Base-by-base conservation (phyloP, 768 basidiomycete species). In the Boletus barrowsii region DNA sequence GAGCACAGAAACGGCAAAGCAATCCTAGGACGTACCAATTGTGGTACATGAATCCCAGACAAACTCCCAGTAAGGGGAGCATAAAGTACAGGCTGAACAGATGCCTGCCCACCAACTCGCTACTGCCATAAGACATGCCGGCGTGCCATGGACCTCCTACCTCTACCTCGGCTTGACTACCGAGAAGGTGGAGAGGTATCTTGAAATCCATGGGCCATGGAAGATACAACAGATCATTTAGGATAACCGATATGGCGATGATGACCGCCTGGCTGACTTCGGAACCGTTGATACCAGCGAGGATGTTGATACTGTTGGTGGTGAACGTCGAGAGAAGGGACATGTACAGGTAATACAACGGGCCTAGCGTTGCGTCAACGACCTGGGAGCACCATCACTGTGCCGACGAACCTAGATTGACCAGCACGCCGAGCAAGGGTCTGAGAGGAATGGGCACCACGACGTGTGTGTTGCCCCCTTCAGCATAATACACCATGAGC, bases 231-330 rank as follows among this genome's bases (percentile, higher is more conserved):
- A 96, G 73, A 66, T 98, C 97, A 68, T 99, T 99, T 42, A 95
- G 57, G 55, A 90, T 85, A 59, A 99, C 87, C 0, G 93, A 97
- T 10, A 92, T 57, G 4, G 92, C 90, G 59, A 99, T 98, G 55
- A 98, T 83, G 43, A 97, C 75, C 0, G 95, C 90, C 72, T 99
- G 97, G 56, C 86, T 83, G 58, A 90, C 93, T 78, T 99, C 97
- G 5, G 96, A 86, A 11, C 96, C 97, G 68, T 99, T 98, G 60
- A 98, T 90, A 10, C 96, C 97, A 11, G 97, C 97, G 17, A 98
- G 85, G 62, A 99, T 98, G 72, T 99, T 99, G 79, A 98, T 97
- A 69, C 90, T 90, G 73, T 99, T 99, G 17, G 96, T 98, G 51
- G 91, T 84, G 71, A 98, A 99, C 0, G 94, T 98, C 32, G 95